Evolutionary conservation across 495 filamentous ascomycete species (phyloP).

Genomic region (Saxispiralis lemnorum): DNA sequence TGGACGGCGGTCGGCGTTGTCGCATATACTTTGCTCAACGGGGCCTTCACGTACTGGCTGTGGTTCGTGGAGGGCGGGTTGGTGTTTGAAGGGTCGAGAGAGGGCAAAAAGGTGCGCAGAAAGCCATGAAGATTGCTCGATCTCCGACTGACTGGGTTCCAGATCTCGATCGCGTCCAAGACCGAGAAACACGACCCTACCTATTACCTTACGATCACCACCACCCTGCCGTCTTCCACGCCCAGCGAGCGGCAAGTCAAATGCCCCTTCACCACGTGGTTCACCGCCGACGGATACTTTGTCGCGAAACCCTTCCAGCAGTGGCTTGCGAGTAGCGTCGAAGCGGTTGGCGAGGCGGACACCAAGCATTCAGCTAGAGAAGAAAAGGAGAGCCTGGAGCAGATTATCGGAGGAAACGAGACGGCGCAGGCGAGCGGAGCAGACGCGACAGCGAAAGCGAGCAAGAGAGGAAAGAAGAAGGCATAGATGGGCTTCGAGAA

Average conservation of each 20-base stretch:
- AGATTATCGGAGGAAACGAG: conserved; percentile 2
- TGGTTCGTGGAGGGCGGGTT: conserved; percentile 64
- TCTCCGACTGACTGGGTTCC: not conserved
- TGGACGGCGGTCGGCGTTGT: conserved; percentile 60
- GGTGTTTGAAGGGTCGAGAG: conserved; percentile 54
- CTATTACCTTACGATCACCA: conserved; percentile 55
- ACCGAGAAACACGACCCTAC: conserved; percentile 59
- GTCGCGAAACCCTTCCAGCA: conserved; percentile 68
- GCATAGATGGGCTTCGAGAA: not conserved
- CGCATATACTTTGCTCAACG: conserved; percentile 66
- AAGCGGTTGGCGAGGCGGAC: conserved; percentile 49
- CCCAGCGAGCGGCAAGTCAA: conserved; percentile 34
- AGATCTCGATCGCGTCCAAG: conserved; percentile 48
- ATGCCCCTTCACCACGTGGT: conserved; percentile 70
- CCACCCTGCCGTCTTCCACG: conserved; percentile 22
- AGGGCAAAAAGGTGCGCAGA: conserved; percentile 34
- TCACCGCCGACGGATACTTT: conserved; percentile 65
- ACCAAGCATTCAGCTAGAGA: conserved; percentile 32
- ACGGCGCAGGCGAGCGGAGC: conserved; percentile 3
- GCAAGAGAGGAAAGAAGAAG: conserved; percentile 10
- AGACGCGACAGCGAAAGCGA: conserved; percentile 5
- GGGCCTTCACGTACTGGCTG: conserved; percentile 67
- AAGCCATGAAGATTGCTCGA: not conserved
- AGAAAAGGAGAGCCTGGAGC: conserved; percentile 6
- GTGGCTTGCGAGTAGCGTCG: conserved; percentile 54